Evolutionary conservation across 768 basidiomycete species (phyloP).

Genomic region (Rhodocollybia butyracea): DNA sequence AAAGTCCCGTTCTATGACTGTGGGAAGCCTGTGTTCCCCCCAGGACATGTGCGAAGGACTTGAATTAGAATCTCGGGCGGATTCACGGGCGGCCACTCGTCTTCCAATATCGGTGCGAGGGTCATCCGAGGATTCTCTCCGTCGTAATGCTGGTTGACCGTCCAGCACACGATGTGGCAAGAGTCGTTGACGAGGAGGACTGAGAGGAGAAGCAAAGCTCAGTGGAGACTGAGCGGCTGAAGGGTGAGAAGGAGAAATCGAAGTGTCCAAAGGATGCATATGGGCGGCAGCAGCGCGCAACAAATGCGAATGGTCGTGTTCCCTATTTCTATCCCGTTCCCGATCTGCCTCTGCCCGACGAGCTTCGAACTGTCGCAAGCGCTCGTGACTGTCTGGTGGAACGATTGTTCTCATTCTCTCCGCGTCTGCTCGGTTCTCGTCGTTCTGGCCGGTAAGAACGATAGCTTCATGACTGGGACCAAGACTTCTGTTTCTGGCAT

Average conservation of each 20-base stretch:
- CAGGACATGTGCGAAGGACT: not conserved
- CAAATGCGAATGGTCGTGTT: not conserved
- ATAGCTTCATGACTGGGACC: slow-evolving; percentile 39
- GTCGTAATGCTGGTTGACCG: slow-evolving; percentile 19
- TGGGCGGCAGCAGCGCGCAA: slow-evolving; percentile 9
- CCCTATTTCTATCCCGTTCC: not conserved
- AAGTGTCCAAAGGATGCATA: slow-evolving; percentile 8
- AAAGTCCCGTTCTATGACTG: slow-evolving; percentile 23
- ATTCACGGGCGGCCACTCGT: slow-evolving; percentile 37
- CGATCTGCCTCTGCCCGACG: slow-evolving; percentile 1
- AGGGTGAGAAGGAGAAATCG: slow-evolving; percentile 8
- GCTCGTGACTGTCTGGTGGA: slow-evolving; percentile 8
- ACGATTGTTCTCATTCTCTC: slow-evolving; percentile 8
- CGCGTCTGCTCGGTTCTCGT: not conserved
- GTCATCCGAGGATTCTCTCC: slow-evolving; percentile 28
- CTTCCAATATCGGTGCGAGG: slow-evolving; percentile 35
- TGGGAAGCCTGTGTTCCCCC: slow-evolving; percentile 14
- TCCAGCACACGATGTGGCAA: slow-evolving; percentile 24
- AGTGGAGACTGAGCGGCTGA: slow-evolving; percentile 13
- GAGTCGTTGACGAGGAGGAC: slow-evolving; percentile 14
- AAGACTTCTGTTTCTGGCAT: slow-evolving; percentile 26
- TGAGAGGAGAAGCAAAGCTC: slow-evolving; percentile 18
- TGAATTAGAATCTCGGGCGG: slow-evolving; percentile 17
- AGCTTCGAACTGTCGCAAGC: slow-evolving; percentile 9
- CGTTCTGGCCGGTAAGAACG: slow-evolving; percentile 23